phyloP scores from a whole-genome alignment of 2,329 filamentous ascomycete genomes.

The Fusarium udum region DNA sequence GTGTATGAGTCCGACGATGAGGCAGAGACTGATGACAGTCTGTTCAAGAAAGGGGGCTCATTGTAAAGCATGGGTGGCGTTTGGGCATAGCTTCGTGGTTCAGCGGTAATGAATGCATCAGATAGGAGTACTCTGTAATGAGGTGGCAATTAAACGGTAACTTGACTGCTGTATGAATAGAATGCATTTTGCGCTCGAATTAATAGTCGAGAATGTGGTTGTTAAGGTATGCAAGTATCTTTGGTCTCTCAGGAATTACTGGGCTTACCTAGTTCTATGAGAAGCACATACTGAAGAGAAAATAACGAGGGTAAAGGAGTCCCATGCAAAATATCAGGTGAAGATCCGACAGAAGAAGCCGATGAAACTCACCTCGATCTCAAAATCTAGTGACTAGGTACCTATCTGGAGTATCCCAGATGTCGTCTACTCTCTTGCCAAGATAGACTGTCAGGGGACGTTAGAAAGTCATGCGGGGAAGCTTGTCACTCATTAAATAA shows the following conservation, averaged over 20 bases:
- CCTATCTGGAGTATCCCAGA: not conserved
- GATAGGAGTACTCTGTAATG: slow-evolving; percentile 33
- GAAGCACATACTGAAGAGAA: not conserved
- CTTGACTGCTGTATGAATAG: slow-evolving; percentile 27
- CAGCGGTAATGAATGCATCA: slow-evolving; percentile 30
- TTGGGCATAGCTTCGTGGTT: slow-evolving; percentile 15
- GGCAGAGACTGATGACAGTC: slow-evolving; percentile 44
- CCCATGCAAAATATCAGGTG: not conserved
- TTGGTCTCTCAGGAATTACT: not conserved
- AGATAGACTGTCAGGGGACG: not conserved
- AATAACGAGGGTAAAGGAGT: not conserved
- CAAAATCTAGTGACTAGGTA: no score
- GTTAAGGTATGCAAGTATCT: not conserved
- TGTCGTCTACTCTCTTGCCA: not conserved
- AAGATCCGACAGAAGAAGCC: not conserved
- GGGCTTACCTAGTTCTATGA: not conserved
- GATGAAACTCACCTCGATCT: not conserved
- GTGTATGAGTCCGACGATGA: slow-evolving; percentile 51
- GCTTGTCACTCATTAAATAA: not conserved
- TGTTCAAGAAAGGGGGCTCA: slow-evolving; percentile 53
- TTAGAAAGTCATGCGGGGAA: not conserved
- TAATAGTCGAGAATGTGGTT: not conserved
- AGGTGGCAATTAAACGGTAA: slow-evolving; percentile 25
- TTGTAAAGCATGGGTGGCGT: slow-evolving; percentile 45
- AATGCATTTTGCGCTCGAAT: not conserved